phyloP scores from a whole-genome alignment of 2,329 filamentous ascomycete species.

The Thielaviopsis musarum region DNA sequence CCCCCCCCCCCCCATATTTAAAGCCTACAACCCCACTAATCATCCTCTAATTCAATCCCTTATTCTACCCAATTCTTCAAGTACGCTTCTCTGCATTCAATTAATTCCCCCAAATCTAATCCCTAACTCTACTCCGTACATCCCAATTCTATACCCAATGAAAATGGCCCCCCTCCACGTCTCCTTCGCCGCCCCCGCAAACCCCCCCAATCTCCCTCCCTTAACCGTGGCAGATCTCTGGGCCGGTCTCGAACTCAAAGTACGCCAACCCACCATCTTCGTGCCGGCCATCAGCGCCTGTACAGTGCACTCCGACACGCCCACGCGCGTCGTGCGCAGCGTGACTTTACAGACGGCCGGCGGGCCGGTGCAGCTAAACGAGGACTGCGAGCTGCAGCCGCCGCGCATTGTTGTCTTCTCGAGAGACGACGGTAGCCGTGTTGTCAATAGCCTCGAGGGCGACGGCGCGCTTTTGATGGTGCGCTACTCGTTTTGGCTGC shows the following conservation, averaged over 20 bases:
- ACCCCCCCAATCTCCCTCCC: constrained; percentile 15
- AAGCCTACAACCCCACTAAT: no score
- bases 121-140: no score
- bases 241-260: constrained; percentile 18
- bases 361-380: constrained; percentile 13
- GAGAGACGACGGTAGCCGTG: constrained; percentile 18
- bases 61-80: no score
- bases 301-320: constrained; percentile 9
- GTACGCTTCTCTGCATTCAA: no score
- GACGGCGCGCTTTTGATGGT: constrained; percentile 18
- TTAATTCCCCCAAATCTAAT: no score
- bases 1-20: no score
- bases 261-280: constrained; percentile 17
- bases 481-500: constrained; percentile 19
- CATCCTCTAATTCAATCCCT: no score
- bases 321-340: constrained; percentile 13
- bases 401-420: constrained; percentile 19
- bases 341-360: constrained; percentile 14
- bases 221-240: constrained; percentile 17
- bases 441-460: constrained; percentile 18
- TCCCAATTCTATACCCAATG: neutral
- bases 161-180: constrained; percentile 10
- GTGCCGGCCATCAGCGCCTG: constrained; percentile 15
- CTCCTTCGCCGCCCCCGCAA: constrained; percentile 18
- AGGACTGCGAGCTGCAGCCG: constrained; percentile 18